Percentiles rank a stretch among this genome's conserved stretches.
Conservation (phyloP, 192 early-diverging fungal genomes). For the Linnemannia schmuckeri region DNA sequence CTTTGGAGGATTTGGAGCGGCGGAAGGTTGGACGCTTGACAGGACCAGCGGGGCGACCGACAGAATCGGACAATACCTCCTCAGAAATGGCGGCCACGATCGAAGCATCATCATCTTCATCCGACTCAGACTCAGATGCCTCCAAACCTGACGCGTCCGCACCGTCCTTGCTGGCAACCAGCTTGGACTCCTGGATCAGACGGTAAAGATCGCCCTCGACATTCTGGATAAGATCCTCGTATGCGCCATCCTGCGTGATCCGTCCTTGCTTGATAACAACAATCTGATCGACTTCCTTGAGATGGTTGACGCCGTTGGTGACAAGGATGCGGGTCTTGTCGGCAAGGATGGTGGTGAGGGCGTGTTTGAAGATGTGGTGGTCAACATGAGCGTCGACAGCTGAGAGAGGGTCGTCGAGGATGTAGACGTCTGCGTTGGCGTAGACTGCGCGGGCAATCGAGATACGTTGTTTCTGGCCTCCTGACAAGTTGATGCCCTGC, state of each 20-base stretch:
- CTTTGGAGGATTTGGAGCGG: conserved; percentile 34
- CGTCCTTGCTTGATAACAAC: conserved; percentile 78
- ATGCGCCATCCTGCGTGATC: conserved; percentile 75
- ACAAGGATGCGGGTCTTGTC: conserved; percentile 84
- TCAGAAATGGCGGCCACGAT: background rate
- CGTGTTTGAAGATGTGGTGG: conserved; percentile 59
- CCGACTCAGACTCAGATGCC: background rate
- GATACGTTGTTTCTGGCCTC: conserved; percentile 89
- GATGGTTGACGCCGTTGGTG: conserved; percentile 81
- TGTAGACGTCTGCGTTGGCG: conserved; percentile 77
- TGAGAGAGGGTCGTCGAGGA: conserved; percentile 67
- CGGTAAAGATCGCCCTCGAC: conserved; percentile 68
- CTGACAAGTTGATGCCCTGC: conserved; percentile 88
- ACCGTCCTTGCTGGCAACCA: conserved; percentile 5
- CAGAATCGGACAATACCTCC: background rate
- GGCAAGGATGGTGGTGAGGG: conserved; percentile 64
- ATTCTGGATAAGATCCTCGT: conserved; percentile 70
- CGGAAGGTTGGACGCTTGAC: conserved; percentile 25
- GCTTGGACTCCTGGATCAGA: conserved; percentile 63
- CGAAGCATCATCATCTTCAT: background rate
- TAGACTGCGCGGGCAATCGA: conserved; percentile 86
- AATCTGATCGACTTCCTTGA: conserved; percentile 77
- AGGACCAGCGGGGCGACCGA: background rate
- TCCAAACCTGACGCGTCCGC: background rate
- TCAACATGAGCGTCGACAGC: conserved; percentile 77